Conservation (phyloP, 495 filamentous ascomycete species). For the Lindgomyces ingoldianus region DNA sequence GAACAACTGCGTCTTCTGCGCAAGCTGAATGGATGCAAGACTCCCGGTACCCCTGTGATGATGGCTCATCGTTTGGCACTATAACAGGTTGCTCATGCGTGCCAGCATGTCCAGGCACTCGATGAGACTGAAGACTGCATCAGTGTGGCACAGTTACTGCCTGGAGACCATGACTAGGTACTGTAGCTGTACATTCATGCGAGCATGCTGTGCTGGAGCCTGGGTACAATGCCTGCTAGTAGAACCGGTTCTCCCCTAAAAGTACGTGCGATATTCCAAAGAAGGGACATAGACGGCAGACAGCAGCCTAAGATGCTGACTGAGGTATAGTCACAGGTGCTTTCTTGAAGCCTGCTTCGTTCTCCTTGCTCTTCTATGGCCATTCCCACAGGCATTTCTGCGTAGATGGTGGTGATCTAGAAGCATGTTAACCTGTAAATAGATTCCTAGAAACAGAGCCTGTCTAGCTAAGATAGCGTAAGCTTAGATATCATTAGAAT, state of each 20-base stretch:
- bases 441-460: conserved; percentile 15
- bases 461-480: conserved; percentile 15
- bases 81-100: conserved; percentile 20
- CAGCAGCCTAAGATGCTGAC: conserved; percentile 10
- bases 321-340: conserved; percentile 11
- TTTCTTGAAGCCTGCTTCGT: conserved; percentile 12
- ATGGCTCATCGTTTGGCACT: conserved; percentile 18
- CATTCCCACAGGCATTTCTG: conserved; percentile 17
- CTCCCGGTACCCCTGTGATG: conserved; percentile 22
- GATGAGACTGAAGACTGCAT: conserved; percentile 21
- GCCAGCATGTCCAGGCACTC: conserved; percentile 13
- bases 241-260: conserved; percentile 17
- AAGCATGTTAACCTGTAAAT: conserved; percentile 15
- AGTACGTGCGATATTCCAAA: conserved; percentile 14
- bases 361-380: conserved; percentile 20
- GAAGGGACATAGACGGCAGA: conserved; percentile 16
- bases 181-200: conserved; percentile 22
- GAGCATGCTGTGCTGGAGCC: conserved; percentile 21
- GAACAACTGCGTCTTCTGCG: conserved; percentile 26
- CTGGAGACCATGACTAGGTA: conserved; percentile 22
- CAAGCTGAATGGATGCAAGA: conserved; percentile 26
- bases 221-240: conserved; percentile 18
- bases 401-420: conserved; percentile 17
- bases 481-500: conserved; percentile 14
- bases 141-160: conserved; percentile 19